Percentiles rank a stretch among this genome's conserved stretches.
phyloP scores from a whole-genome alignment of 768 basidiomycete genomes.

The Amanita rubescens region DNA sequence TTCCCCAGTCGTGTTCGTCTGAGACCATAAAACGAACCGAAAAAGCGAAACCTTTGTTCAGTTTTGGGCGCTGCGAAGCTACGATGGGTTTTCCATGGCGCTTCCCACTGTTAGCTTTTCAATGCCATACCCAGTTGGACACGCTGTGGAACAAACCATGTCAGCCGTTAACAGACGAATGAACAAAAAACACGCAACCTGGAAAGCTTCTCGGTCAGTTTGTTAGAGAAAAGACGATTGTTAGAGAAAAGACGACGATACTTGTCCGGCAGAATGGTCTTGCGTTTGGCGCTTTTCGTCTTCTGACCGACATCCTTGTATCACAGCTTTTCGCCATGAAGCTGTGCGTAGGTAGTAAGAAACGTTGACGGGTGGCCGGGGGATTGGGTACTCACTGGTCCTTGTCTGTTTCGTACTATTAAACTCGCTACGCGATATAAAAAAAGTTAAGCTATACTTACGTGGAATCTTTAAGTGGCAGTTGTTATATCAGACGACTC shows the following conservation, averaged over 20 bases:
- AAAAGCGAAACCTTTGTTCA: no score
- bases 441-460: slow-evolving; percentile 23
- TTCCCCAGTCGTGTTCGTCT: no score
- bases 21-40: no score
- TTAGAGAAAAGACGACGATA: slow-evolving; percentile 55
- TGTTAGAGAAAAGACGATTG: no score
- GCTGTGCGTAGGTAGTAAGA: neutral
- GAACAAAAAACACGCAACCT: slow-evolving; percentile 36
- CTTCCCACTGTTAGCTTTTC: no score
- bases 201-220: slow-evolving; percentile 67
- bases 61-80: no score
- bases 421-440: slow-evolving; percentile 12
- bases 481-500: slow-evolving; percentile 1
- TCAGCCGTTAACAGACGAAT: neutral
- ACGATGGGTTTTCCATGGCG: no score
- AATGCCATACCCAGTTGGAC: slow-evolving; percentile 76
- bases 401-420: slow-evolving; percentile 28
- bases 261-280: slow-evolving; percentile 39
- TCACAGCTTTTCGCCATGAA: slow-evolving; percentile 46
- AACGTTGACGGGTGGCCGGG: slow-evolving; percentile 12
- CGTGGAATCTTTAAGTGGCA: slow-evolving; percentile 43
- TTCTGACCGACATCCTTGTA: slow-evolving; percentile 32
- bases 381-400: slow-evolving; percentile 22
- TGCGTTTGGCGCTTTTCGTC: slow-evolving; percentile 14
- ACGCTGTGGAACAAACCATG: slow-evolving; percentile 34